Percentiles rank a stretch among this genome's conserved stretches.
Conservation (phyloP, 225 moss, liverwort and hornwort species). For the Polytrichum formosum region DNA sequence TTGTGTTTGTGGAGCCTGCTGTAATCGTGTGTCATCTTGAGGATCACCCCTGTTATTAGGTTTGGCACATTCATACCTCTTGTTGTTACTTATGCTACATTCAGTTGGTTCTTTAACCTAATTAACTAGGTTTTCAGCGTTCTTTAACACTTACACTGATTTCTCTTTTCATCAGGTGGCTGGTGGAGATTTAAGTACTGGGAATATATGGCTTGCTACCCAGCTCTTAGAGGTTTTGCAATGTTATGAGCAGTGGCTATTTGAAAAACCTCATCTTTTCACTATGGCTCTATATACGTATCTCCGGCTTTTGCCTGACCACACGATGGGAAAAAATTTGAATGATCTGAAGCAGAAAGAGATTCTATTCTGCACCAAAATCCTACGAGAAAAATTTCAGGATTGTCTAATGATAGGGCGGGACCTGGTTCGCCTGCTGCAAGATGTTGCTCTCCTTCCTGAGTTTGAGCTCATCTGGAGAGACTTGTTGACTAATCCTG, state of each 20-base stretch:
- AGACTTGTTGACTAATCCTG: slow-evolving; percentile 82
- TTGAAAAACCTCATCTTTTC: slow-evolving; percentile 64
- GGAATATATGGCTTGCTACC: slow-evolving; percentile 87
- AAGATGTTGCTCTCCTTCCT: slow-evolving; percentile 89
- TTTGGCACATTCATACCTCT: too few species aligned
- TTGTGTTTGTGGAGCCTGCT: too few species aligned
- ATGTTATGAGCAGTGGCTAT: slow-evolving; percentile 72
- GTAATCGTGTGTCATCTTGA: too few species aligned
- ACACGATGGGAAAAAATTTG: slow-evolving; percentile 66
- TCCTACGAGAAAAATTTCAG: slow-evolving; percentile 85
- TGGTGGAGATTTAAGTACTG: slow-evolving; percentile 82
- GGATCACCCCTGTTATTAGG: too few species aligned
- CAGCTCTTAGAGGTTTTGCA: slow-evolving; percentile 91
- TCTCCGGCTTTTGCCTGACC: slow-evolving; percentile 86
- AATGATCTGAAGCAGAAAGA: slow-evolving; percentile 88
- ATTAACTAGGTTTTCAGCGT: too few species aligned
- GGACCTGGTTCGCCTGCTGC: slow-evolving; percentile 88
- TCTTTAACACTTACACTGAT: too few species aligned
- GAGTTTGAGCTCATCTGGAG: slow-evolving; percentile 91
- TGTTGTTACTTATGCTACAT: too few species aligned
- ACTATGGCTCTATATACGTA: slow-evolving; percentile 95
- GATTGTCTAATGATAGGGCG: slow-evolving; percentile 92
- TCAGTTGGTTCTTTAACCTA: too few species aligned
- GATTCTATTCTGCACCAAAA: slow-evolving; percentile 75
- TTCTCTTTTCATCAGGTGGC: slow-evolving; percentile 52